A percentile compares a stretch with the other conserved stretches of the same genome.
Conservation (phyloP, 108 stramenopile species). For the Nannochloropsis salina region DNA sequence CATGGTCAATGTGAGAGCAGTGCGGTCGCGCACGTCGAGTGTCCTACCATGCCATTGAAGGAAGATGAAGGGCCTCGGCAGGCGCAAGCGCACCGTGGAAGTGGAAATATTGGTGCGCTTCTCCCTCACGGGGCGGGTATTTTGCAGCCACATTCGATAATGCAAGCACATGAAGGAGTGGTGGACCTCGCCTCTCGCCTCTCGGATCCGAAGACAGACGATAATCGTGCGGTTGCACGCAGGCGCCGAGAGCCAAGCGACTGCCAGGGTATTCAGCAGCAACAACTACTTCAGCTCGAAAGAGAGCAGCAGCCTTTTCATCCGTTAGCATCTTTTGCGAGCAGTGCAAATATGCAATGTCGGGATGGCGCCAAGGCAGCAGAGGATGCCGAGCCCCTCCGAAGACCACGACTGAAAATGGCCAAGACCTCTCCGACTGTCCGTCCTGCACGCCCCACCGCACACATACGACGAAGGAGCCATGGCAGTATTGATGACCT, state of each 20-base stretch:
- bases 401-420: neutral
- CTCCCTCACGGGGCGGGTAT: neutral
- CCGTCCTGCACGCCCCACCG: neutral
- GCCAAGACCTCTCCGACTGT: neutral
- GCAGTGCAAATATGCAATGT: too few relatives aligned
- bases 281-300: neutral
- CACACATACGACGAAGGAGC: neutral
- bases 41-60: too few relatives aligned
- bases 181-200: neutral
- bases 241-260: neutral
- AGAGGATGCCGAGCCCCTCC: neutral
- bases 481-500: neutral
- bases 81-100: neutral
- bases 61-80: neutral
- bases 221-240: neutral
- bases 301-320: neutral
- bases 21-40: too few relatives aligned
- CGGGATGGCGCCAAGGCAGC: neutral
- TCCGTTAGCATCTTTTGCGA: neutral
- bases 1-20: too few relatives aligned
- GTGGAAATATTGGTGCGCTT: neutral
- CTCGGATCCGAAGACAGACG: neutral
- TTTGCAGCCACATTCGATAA: neutral
- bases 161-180: neutral
- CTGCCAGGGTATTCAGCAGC: neutral